Evolutionary conservation across 495 filamentous ascomycete species (phyloP), one percentile per base, ranked within the genome.

Genomic region (Friedmanniomyces endolithicus): DNA sequence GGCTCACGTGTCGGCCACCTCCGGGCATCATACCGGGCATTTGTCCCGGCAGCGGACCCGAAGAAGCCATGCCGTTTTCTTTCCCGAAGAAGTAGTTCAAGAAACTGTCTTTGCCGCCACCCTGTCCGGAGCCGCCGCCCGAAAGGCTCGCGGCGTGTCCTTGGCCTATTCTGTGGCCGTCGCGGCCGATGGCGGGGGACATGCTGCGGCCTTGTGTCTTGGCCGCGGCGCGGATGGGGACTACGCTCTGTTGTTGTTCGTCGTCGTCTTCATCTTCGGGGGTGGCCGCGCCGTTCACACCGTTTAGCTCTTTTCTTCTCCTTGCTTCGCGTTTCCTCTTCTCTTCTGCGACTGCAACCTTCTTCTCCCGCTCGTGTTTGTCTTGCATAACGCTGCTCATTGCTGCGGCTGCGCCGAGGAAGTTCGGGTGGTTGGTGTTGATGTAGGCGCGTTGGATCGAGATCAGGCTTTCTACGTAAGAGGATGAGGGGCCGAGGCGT

Each of bases 401-500:
- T 24, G 92, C 92, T n/a, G 88, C 90, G 7, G 92, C 90, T 11
- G 92, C 92, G 41, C 92, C 94, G 20, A 96, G 79, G 74, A 99
- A 99, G 64, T 99, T 99, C 31, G 92, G 92, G 62, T 99, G 92
- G 66, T 99, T 99, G 39, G 92, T 99, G 70, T 99, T 99, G 69
- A 99, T 96, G 68, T 99, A 99, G 16, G 92, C 92, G 55, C 92
- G 78, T 70, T 99, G 92, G 31, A 99, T 99, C 11, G 90, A 83
- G 40, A 97, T 99, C 37, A 99, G 77, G 22, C 88, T 95, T 65
- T 95, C 92, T 6, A 99, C 92, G 63, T 99, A 99, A 24, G 64
- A 72, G 6, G 90, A 90, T 49, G 86, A 81, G 16, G 92, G 92
- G 0, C 94, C 90, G 25, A 97, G 72, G 40, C 89, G 79, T 69